Conservation (phyloP, 1,284 basidiomycete species). For the Sparassis latifolia region DNA sequence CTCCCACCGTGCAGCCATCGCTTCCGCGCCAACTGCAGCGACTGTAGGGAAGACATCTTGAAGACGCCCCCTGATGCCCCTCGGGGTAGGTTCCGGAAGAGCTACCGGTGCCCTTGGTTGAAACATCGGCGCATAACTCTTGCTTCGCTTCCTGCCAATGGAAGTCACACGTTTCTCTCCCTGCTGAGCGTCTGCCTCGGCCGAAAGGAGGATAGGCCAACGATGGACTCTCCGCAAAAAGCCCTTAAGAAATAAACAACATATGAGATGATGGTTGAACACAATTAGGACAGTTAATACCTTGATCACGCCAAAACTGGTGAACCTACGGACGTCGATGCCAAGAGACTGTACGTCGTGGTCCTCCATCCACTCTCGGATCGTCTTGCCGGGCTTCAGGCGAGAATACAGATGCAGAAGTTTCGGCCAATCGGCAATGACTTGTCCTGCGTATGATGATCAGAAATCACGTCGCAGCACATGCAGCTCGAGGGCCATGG, state of each 20-base stretch:
- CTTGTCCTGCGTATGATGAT: slow-evolving; percentile 30
- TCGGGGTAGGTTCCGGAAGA: not conserved
- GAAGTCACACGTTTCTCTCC: slow-evolving; percentile 8
- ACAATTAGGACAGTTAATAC: slow-evolving; percentile 26
- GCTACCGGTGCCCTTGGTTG: no score
- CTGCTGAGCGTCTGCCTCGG: slow-evolving; percentile 5
- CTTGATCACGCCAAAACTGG: slow-evolving; percentile 99
- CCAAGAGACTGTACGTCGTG: slow-evolving; percentile 67
- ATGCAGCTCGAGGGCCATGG: not conserved
- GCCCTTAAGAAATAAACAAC: slow-evolving; percentile 44
- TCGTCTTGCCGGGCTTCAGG: slow-evolving; percentile 78
- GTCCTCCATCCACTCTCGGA: slow-evolving; percentile 86
- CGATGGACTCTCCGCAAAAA: slow-evolving; percentile 91
- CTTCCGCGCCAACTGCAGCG: slow-evolving; percentile 7
- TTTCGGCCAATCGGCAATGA: slow-evolving; percentile 74
- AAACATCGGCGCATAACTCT: slow-evolving; percentile 9
- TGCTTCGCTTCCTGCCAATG: slow-evolving; percentile 16
- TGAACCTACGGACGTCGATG: slow-evolving; percentile 89
- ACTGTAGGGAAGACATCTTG: slow-evolving; percentile 20
- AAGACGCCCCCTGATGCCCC: slow-evolving; percentile 13
- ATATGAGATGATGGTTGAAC: not conserved
- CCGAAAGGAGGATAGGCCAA: slow-evolving; percentile 70
- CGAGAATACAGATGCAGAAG: slow-evolving; percentile 83
- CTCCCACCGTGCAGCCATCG: not conserved
- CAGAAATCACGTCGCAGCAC: not conserved